Conservation (phyloP, 1,284 basidiomycete genomes). For the Fomitopsis schrenkii region DNA sequence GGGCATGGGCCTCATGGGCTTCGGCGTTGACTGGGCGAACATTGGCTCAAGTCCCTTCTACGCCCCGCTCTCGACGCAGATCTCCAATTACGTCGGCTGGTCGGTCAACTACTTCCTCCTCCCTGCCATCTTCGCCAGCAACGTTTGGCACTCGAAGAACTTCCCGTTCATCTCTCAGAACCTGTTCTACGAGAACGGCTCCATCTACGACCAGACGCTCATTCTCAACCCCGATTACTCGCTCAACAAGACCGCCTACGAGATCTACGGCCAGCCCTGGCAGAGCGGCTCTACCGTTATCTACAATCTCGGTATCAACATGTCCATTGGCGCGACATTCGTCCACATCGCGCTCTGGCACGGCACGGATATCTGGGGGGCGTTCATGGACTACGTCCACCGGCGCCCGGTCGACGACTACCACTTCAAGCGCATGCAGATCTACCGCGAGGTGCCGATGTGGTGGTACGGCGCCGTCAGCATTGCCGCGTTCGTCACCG, state of each 20-base stretch:
- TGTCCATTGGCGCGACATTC: constrained; percentile 19
- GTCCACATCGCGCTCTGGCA: constrained; percentile 47
- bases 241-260: constrained; percentile 8
- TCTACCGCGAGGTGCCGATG: constrained; percentile 33
- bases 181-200: constrained; percentile 27
- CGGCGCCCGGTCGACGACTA: constrained; percentile 3
- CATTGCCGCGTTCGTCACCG: constrained; percentile 39
- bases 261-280: constrained; percentile 7
- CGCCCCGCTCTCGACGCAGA: constrained; percentile 6
- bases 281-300: constrained; percentile 11
- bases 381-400: constrained; percentile 29
- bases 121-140: constrained; percentile 5
- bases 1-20: constrained; percentile 42
- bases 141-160: constrained; percentile 8
- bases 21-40: constrained; percentile 47
- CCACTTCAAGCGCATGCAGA: constrained; percentile 5
- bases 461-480: constrained; percentile 43
- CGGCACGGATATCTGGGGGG: constrained; percentile 40
- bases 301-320: constrained; percentile 18
- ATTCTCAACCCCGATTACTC: constrained; percentile 6
- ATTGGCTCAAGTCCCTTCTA: constrained; percentile 6
- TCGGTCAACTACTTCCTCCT: constrained; percentile 8
- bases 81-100: constrained; percentile 9
- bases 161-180: constrained; percentile 10
- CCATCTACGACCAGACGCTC: constrained; percentile 31